Percentiles rank a stretch among this genome's conserved stretches.
Evolutionary conservation across 192 early-diverging fungal genomes (phyloP).

Genomic region (Backusella westeae): DNA sequence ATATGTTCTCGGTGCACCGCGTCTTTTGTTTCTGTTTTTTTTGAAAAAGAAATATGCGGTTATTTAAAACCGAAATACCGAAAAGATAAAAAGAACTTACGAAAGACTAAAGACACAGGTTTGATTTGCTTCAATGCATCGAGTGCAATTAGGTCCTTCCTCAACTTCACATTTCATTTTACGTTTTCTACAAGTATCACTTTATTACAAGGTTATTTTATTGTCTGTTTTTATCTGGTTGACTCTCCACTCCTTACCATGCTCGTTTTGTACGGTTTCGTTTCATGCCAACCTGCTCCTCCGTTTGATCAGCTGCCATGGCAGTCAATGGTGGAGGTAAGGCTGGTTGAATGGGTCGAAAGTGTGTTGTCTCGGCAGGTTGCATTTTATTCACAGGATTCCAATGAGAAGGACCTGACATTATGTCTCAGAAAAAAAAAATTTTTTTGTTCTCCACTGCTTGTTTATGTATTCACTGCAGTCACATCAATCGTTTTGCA

Average conservation of each 20-base stretch:
- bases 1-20: conserved; percentile 32
- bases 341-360: background rate
- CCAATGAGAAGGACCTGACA: background rate
- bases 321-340: background rate
- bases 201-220: background rate
- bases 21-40: conserved; percentile 14
- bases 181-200: conserved; percentile 1
- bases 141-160: background rate
- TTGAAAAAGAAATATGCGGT: background rate
- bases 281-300: background rate
- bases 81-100: background rate
- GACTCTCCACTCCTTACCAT: background rate
- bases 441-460: background rate
- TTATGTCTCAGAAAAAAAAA: background rate
- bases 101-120: background rate
- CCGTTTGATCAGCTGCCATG: background rate
- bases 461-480: background rate
- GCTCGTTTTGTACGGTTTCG: background rate
- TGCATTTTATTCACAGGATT: background rate
- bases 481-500: too few relatives aligned
- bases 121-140: background rate
- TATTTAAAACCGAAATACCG: background rate
- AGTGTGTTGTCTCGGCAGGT: background rate
- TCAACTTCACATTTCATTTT: background rate
- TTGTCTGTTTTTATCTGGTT: too few relatives aligned